Percentiles rank a stretch among this genome's conserved stretches.
Evolutionary conservation across 768 basidiomycete species (phyloP).

Genomic region (Mycena venus): DNA sequence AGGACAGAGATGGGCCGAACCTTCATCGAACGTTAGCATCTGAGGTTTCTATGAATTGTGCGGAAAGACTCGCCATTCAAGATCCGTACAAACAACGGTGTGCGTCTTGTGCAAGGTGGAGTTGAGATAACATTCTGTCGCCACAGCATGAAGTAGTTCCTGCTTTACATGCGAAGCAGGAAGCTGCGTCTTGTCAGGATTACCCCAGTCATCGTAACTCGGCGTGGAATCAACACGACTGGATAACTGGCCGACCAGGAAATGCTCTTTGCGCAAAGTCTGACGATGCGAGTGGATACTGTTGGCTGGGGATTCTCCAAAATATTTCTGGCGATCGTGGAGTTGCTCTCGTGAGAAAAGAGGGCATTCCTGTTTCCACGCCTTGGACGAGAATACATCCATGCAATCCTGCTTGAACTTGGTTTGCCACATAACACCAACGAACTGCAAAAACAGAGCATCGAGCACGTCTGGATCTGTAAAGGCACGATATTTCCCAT

Average conservation of each 20-base stretch:
- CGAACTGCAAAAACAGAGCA: constrained; percentile 58
- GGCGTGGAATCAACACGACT: constrained; percentile 17
- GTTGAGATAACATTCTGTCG: constrained; percentile 57
- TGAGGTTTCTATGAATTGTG: background rate
- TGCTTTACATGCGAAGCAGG: constrained; percentile 50
- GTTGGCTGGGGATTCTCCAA: constrained; percentile 21
- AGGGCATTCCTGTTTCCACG: constrained; percentile 48
- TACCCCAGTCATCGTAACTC: constrained; percentile 42
- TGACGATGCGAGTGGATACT: constrained; percentile 45
- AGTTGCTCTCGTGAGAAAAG: constrained; percentile 30
- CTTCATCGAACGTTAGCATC: background rate
- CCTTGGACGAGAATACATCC: constrained; percentile 48
- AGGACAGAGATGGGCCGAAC: constrained; percentile 48
- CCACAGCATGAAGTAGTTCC: constrained; percentile 55
- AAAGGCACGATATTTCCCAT: constrained; percentile 65
- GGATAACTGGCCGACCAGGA: constrained; percentile 51
- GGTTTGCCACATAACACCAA: constrained; percentile 59
- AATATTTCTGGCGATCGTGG: constrained; percentile 36
- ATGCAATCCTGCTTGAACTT: constrained; percentile 48
- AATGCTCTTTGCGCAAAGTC: constrained; percentile 38
- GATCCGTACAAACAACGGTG: constrained; percentile 54
- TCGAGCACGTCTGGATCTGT: constrained; percentile 64
- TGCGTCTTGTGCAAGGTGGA: constrained; percentile 44
- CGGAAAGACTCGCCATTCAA: constrained; percentile 46
- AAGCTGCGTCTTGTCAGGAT: constrained; percentile 30